Evolutionary conservation across 2,329 filamentous ascomycete genomes (phyloP).

Genomic region (Sporothrix mexicana): DNA sequence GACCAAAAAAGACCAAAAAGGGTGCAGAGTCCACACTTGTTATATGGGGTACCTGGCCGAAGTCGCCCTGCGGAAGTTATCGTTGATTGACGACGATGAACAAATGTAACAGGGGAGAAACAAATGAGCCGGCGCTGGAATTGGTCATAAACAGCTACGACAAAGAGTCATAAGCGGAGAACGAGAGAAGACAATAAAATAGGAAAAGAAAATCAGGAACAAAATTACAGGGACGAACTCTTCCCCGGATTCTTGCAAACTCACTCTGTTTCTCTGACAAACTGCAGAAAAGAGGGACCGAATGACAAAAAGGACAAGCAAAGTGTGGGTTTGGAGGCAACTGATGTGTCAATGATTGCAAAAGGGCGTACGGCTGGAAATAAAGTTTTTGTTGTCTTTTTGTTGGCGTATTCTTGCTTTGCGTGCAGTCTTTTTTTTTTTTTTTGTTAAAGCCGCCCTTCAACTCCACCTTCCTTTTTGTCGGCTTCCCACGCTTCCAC

Average conservation of each 20-base stretch:
- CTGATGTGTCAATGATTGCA: conserved; percentile 13
- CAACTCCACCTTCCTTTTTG: background rate
- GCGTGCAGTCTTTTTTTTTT: background rate
- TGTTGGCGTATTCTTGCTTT: too few relatives aligned
- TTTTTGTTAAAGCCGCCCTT: background rate
- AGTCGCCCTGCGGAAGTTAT: background rate
- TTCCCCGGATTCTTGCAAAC: too few relatives aligned
- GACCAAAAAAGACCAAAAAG: background rate
- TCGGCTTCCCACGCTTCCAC: background rate
- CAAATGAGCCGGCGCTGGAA: background rate
- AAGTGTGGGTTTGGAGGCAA: too few relatives aligned
- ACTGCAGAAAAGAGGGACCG: background rate
- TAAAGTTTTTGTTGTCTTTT: background rate
- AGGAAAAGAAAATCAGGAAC: background rate
- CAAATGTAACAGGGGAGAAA: background rate
- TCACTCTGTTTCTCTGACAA: too few relatives aligned
- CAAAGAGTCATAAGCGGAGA: background rate
- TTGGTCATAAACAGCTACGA: background rate
- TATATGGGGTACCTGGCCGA: background rate
- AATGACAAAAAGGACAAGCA: background rate
- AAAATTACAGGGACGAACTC: too few relatives aligned
- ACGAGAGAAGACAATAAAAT: too few relatives aligned
- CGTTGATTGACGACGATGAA: background rate
- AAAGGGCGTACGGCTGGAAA: conserved; percentile 11
- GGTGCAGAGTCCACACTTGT: background rate